Evolutionary conservation across 768 basidiomycete genomes (phyloP), one percentile per base, ranked within the genome.

Genomic region (Dioszegia hungarica): DNA sequence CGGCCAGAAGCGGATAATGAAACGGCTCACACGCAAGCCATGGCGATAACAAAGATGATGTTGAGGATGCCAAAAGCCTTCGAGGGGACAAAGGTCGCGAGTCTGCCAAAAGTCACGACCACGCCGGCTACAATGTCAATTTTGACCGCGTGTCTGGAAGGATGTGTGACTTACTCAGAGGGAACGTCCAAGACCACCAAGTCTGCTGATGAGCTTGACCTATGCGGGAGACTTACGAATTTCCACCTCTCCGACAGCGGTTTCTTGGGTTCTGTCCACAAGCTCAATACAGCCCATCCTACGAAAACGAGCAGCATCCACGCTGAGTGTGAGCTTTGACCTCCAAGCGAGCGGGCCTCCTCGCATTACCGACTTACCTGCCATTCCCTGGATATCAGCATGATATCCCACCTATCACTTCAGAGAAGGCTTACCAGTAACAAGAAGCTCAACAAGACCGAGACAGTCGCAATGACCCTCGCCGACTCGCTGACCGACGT

Each of bases 181-280:
- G 54, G 31, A 51, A 61, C 1, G 54, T 58, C 56, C 56, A 58
- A 2, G 38, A 45, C 56, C 56, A 58, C 56, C 56, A 58, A 20
- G 56, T 50, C 56, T 51, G 20, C n/a, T 12, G 12, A 20, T 51
- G 25, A 58, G 48, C 56, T 43, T 27, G 36, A 22, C 4, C 6
- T 22, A 12, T 4, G 17, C 22, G 53, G 2, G 19, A 19, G 29
- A 55, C 54, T 25, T 27, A 55, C 54, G 25, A 43, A 55, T 20
- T 45, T 28, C 54, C 54, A 55, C 25, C 54, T 2, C 14, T 47
- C 31, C 34, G 29, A 45, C 2, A 55, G n/a, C 19, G 54, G 19
- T 29, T 37, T 55, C n/a, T 24, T 55, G 4, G 54, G 43, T 6
- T 55, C 44, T 14, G 1, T 14, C 31, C 14, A 37, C 3, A 45